phyloP scores from a whole-genome alignment of 495 filamentous ascomycete species.

The Penicillium fimorum region DNA sequence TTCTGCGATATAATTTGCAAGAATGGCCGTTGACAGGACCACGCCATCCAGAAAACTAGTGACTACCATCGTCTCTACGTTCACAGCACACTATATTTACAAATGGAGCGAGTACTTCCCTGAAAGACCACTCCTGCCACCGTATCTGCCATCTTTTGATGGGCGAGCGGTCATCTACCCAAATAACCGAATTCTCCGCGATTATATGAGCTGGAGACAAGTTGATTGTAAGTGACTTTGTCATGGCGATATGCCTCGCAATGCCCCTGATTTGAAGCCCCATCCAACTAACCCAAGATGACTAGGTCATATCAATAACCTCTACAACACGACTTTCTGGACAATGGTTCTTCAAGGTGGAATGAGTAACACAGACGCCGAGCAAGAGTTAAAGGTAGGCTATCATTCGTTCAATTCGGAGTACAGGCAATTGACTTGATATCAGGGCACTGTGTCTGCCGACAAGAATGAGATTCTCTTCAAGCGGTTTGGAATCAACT shows the following conservation, averaged over 20 bases:
- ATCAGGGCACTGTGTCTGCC: constrained; percentile 71
- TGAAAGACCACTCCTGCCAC: constrained; percentile 60
- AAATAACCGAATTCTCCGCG: constrained; percentile 69
- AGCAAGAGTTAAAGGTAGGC: constrained; percentile 67
- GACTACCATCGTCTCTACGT: constrained; percentile 85
- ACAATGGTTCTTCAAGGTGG: constrained; percentile 74
- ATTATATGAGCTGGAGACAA: constrained; percentile 97
- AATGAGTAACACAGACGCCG: constrained; percentile 71
- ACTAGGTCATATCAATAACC: constrained; percentile 91
- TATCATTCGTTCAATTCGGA: neutral
- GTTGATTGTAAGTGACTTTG: constrained; percentile 73
- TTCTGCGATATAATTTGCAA: neutral
- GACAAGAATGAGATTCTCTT: constrained; percentile 98
- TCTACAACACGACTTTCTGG: constrained; percentile 98
- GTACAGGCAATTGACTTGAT: constrained; percentile 6
- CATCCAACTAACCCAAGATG: neutral
- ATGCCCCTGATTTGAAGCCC: neutral
- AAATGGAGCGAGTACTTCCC: constrained; percentile 78
- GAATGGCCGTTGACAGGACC: neutral
- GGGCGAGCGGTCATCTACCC: constrained; percentile 89
- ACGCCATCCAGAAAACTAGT: constrained; percentile 67
- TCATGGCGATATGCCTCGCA: neutral
- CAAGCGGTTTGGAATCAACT: constrained; percentile 85
- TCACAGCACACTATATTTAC: constrained; percentile 87
- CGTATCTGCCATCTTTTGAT: constrained; percentile 80